Evolutionary conservation across 768 basidiomycete genomes (phyloP).

Genomic region (Polyporus arcularius): DNA sequence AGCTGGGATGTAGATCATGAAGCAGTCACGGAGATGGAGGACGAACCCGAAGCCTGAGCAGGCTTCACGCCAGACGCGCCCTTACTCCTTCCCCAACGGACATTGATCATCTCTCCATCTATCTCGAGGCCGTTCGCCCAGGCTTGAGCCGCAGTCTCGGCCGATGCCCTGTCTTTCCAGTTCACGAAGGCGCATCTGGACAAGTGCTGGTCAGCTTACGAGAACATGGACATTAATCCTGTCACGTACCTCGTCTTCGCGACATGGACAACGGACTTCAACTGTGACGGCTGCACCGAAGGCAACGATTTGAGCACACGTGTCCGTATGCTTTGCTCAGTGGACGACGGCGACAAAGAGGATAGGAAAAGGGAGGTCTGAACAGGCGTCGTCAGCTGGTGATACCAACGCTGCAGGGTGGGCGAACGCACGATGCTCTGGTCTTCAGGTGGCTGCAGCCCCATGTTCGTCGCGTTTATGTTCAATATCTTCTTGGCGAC

Average conservation of each 20-base stretch:
- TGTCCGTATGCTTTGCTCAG: conserved; percentile 75
- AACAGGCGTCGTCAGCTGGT: conserved; percentile 1
- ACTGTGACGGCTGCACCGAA: conserved; percentile 56
- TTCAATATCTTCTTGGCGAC: conserved; percentile 90
- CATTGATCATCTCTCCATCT: conserved; percentile 66
- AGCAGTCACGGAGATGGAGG: conserved; percentile 7
- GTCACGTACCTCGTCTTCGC: conserved; percentile 66
- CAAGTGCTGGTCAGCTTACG: background rate
- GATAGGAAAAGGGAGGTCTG: conserved; percentile 89
- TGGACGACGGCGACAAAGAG: conserved; percentile 66
- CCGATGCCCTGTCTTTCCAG: conserved; percentile 79
- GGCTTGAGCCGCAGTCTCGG: conserved; percentile 85
- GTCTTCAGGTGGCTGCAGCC: conserved; percentile 90
- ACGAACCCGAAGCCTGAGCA: conserved; percentile 16
- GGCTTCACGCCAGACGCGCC: conserved; percentile 37
- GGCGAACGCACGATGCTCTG: conserved; percentile 66
- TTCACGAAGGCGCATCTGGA: conserved; percentile 92
- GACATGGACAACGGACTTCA: conserved; percentile 86
- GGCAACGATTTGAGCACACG: conserved; percentile 70
- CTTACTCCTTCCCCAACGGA: conserved; percentile 90
- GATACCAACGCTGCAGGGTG: background rate
- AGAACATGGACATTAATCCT: background rate
- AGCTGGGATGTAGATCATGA: background rate
- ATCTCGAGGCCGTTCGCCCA: conserved; percentile 93
- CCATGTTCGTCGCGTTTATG: conserved; percentile 76